Base-by-base conservation (phyloP, 768 basidiomycete genomes). In the Hysterangium stoloniferum region DNA sequence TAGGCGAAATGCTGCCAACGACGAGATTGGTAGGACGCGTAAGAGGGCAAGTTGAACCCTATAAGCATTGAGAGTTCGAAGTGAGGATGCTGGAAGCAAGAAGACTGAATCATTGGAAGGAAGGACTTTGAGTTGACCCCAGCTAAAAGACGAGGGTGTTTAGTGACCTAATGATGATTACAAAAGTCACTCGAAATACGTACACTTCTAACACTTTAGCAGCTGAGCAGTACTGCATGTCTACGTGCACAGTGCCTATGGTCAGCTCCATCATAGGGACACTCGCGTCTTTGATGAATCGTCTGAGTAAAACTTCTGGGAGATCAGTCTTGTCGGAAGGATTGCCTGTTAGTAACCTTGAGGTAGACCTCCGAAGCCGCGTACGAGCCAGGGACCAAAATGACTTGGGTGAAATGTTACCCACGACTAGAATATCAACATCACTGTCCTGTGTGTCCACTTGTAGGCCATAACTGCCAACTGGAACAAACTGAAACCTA, bases 161-260 rank as follows among this genome's bases (percentile, higher is more conserved):
- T 47, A 28, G 36, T 19, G 36, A 52, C 19, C 36, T 7, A 22
- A 31, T 44, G 19, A 9, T 8, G 17, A n/a, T n/a, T 19, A 20
- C n/a, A 34, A 34, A 6, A 24, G 20, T 7, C 15, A 31, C 46
- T 25, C 19, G 40, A 8, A 36, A 38, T 6, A 47, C 59, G 41
- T 44, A 57, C 52, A 32, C 35, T 51, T 58, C 59, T 17, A 46
- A 45, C 9, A 61, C 19, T 31, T 43, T 32, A 6, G 43, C 41
- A 11, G 56, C 59, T 27, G 56, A 52, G 34, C 59, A 59, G 45
- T 61, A 61, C 28, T 61, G 59, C 36, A 61, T 20, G 38, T 61
- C 59, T n/a, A 61, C 48, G 24, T 57, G 57, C n/a, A 57, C 38
- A 15, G 46, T 57, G n/a, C 24, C 45, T 20, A 57, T 52, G 4